Evolutionary conservation across 1,284 basidiomycete species (phyloP).

Genomic region (Coniferiporia sulphurascens): DNA sequence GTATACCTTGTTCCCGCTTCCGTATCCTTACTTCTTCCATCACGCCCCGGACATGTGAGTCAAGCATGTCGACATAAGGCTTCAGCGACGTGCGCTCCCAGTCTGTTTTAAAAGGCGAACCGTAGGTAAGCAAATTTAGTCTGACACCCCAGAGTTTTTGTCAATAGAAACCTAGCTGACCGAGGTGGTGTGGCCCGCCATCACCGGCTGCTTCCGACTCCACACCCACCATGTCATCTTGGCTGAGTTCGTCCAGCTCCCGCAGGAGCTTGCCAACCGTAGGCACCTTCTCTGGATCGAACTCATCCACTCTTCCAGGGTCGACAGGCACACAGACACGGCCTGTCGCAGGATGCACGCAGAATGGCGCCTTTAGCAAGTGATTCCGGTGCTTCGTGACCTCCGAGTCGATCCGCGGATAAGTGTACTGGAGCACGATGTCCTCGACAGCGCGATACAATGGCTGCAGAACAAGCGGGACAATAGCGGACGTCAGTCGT

Average conservation of each 20-base stretch:
- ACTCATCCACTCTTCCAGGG: constrained; percentile 70
- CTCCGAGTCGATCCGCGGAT: constrained; percentile 94
- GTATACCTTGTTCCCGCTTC: constrained; percentile 45
- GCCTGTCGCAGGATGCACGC: constrained; percentile 94
- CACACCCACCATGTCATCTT: constrained; percentile 27
- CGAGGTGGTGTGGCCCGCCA: constrained; percentile 43
- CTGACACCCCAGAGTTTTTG: too few relatives aligned
- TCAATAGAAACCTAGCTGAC: constrained; percentile 28
- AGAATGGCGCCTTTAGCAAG: constrained; percentile 96
- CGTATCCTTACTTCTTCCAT: constrained; percentile 53
- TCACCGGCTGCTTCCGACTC: constrained; percentile 24
- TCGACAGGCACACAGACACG: constrained; percentile 94
- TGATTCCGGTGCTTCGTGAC: constrained; percentile 98
- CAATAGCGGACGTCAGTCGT: background rate
- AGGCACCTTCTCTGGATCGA: constrained; percentile 84
- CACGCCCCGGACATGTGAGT: constrained; percentile 59
- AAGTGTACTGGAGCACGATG: constrained; percentile 91
- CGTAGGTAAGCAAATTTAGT: background rate
- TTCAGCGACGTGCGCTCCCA: constrained; percentile 76
- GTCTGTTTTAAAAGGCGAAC: constrained; percentile 31
- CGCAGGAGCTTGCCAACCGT: constrained; percentile 79
- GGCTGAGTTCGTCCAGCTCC: constrained; percentile 60
- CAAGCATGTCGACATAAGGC: constrained; percentile 88
- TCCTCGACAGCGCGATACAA: constrained; percentile 63
- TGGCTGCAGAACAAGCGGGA: background rate